These are phyloP conservation scores for Naganishia friedmannii DNA, from an alignment of 768 basidiomycete species.

Conservation along the genomic window DNA sequence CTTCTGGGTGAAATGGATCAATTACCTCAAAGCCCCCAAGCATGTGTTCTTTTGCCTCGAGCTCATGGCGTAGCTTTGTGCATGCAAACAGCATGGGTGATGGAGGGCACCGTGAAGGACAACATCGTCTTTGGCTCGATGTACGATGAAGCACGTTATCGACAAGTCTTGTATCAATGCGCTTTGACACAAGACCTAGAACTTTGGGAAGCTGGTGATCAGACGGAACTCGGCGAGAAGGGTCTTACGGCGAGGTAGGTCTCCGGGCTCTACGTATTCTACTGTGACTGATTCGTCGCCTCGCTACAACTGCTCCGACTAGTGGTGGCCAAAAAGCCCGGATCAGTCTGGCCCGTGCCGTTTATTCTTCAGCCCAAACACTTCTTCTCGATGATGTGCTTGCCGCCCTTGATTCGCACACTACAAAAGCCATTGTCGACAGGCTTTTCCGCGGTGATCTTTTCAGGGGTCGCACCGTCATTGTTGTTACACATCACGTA, in stretches of 20 bases:
- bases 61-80: conserved; percentile 70
- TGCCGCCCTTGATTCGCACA: conserved; percentile 63
- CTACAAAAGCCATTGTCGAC: conserved; percentile 58
- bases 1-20: conserved; percentile 55
- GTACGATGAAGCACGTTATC: conserved; percentile 56
- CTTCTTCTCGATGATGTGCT: conserved; percentile 69
- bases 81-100: conserved; percentile 81
- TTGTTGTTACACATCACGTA: conserved; percentile 57
- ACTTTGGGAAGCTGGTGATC: conserved; percentile 62
- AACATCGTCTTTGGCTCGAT: conserved; percentile 59
- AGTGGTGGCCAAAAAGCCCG: conserved; percentile 64
- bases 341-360: conserved; percentile 61
- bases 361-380: conserved; percentile 63
- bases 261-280: neutral
- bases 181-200: conserved; percentile 56
- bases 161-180: conserved; percentile 51
- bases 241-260: conserved; percentile 55
- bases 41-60: conserved; percentile 70
- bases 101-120: conserved; percentile 63
- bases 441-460: conserved; percentile 58
- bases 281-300: no score
- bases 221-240: conserved; percentile 70
- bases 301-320: neutral
- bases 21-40: conserved; percentile 52
- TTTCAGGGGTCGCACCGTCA: conserved; percentile 57